Percentiles rank a stretch among this genome's conserved stretches.
phyloP scores from a whole-genome alignment of 108 stramenopile species.

The Cyclotella choctawhatcheeana region DNA sequence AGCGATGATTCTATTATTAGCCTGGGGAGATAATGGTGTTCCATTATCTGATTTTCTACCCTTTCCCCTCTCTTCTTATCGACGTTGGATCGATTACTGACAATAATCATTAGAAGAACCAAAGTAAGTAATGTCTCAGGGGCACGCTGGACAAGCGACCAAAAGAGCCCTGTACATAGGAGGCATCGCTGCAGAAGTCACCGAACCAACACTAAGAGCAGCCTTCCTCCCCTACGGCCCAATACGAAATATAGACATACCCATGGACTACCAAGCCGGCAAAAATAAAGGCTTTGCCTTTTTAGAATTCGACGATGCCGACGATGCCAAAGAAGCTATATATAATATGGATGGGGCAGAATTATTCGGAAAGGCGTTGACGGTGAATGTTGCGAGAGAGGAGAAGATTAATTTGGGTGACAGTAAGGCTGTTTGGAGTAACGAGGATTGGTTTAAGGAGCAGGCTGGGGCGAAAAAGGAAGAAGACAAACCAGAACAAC shows the following conservation, averaged over 20 bases:
- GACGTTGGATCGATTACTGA: no score
- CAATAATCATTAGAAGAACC: no score
- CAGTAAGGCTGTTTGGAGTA: conserved; percentile 85
- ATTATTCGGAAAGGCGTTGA: conserved; percentile 83
- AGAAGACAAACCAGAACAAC: conserved; percentile 37
- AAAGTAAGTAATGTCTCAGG: no score
- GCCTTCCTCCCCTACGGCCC: conserved; percentile 96
- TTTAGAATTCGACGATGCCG: conserved; percentile 88
- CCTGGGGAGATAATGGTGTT: no score
- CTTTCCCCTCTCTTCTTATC: not conserved
- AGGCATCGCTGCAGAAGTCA: conserved; percentile 88
- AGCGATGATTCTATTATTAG: no score
- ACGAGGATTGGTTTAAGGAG: conserved; percentile 70
- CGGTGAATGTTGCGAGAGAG: conserved; percentile 85
- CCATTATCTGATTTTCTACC: no score
- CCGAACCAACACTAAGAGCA: conserved; percentile 85
- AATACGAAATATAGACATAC: conserved; percentile 57
- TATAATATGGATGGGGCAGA: conserved; percentile 97
- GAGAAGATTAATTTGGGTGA: conserved; percentile 66
- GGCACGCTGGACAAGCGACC: conserved; percentile 31
- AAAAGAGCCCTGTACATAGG: conserved; percentile 76
- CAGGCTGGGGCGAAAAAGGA: conserved; percentile 48
- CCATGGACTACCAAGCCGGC: conserved; percentile 80
- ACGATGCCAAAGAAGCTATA: conserved; percentile 90
- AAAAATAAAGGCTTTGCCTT: conserved; percentile 92